Evolutionary conservation across 164 flowering plant genomes (phyloP).

Genomic region (Vitis cinerea): DNA sequence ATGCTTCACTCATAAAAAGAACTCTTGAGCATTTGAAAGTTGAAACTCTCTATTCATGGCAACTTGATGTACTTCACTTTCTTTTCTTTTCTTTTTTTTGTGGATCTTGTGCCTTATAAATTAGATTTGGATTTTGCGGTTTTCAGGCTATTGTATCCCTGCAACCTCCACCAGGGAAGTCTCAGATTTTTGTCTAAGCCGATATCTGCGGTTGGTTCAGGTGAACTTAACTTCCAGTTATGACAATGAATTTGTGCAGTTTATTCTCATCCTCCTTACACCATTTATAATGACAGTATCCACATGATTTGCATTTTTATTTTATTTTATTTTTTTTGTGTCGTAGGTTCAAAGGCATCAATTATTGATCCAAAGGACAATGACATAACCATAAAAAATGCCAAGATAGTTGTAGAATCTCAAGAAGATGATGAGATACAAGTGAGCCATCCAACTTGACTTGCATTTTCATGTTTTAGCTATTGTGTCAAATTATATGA

Average conservation of each 20-base stretch:
- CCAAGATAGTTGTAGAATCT: slow-evolving; percentile 54
- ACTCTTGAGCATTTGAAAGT: too few relatives aligned
- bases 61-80: not conserved
- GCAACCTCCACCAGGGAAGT: slow-evolving; percentile 10
- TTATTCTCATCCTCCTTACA: slow-evolving; percentile 3
- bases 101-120: not conserved
- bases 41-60: not conserved
- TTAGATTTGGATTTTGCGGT: too few relatives aligned
- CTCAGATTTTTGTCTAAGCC: slow-evolving; percentile 18
- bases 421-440: slow-evolving; percentile 49
- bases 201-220: slow-evolving; percentile 47
- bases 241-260: not conserved
- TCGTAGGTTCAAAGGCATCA: slow-evolving; percentile 61
- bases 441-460: slow-evolving; percentile 31
- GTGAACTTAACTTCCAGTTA: slow-evolving; percentile 25
- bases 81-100: not conserved
- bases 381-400: slow-evolving; percentile 33
- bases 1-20: not conserved
- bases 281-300: not conserved
- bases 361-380: slow-evolving; percentile 36
- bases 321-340: slow-evolving; percentile 6
- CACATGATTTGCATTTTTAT: not conserved
- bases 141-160: slow-evolving; percentile 23
- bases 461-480: not conserved
- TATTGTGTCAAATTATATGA: too few relatives aligned